phyloP scores from a whole-genome alignment of 768 basidiomycete genomes.

The Rickenella mellea region DNA sequence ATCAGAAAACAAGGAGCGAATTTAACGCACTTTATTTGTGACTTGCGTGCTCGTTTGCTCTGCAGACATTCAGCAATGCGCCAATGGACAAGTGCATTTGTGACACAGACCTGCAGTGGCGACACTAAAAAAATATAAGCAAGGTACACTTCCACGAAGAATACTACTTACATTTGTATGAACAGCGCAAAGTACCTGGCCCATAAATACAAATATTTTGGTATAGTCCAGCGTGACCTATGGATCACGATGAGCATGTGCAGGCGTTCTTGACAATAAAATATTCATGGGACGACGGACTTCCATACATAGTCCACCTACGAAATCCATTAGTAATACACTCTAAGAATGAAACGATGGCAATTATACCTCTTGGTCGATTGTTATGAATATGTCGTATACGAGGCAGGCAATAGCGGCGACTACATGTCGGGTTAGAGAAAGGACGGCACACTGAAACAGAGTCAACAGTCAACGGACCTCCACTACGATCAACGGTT shows the following conservation, averaged over 20 bases:
- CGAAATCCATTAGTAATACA: neutral
- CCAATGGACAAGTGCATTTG: no score
- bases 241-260: neutral
- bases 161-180: neutral
- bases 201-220: neutral
- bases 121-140: no score
- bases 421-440: neutral
- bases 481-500: constrained; percentile 1
- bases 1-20: no score
- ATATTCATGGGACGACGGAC: no score
- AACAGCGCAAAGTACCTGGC: neutral
- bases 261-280: neutral
- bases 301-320: neutral
- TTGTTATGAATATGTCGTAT: neutral
- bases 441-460: neutral
- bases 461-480: neutral
- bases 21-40: no score
- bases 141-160: no score
- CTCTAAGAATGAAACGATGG: neutral
- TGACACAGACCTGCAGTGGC: no score
- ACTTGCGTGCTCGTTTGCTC: no score
- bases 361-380: neutral
- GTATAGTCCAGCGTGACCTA: neutral
- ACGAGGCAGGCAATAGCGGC: neutral
- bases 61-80: no score